Conservation (phyloP, 768 basidiomycete species). For the Suillus fuscotomentosus region DNA sequence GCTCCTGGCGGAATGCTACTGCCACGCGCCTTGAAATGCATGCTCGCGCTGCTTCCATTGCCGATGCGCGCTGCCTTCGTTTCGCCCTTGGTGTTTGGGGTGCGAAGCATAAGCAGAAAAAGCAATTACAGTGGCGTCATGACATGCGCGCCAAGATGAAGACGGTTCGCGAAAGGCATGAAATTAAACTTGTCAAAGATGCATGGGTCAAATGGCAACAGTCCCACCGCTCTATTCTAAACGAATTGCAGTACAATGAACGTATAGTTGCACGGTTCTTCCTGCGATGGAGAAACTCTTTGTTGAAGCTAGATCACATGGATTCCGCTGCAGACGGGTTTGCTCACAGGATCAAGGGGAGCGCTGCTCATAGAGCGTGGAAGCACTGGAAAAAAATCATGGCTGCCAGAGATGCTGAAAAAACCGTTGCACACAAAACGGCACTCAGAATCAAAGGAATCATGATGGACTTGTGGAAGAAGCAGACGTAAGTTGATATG, state of each 20-base stretch:
- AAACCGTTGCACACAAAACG: conserved; percentile 40
- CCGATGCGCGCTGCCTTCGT: conserved; percentile 44
- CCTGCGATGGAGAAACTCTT: conserved; percentile 50
- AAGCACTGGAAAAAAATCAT: conserved; percentile 53
- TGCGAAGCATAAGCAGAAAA: conserved; percentile 48
- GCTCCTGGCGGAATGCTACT: conserved; percentile 56
- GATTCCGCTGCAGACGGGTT: conserved; percentile 53
- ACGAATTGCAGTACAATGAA: conserved; percentile 49
- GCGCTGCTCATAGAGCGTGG: conserved; percentile 45
- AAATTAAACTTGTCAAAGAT: conserved; percentile 50
- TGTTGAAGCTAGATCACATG: conserved; percentile 41
- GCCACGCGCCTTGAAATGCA: conserved; percentile 37
- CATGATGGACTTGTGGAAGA: conserved; percentile 57
- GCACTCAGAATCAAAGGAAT: conserved; percentile 47
- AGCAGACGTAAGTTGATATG: conserved; percentile 44
- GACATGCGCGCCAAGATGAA: conserved; percentile 76
- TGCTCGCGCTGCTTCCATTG: conserved; percentile 41
- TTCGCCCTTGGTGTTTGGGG: conserved; percentile 53
- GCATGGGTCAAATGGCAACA: conserved; percentile 71
- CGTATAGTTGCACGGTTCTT: conserved; percentile 45
- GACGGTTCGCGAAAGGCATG: conserved; percentile 53
- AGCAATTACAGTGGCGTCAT: conserved; percentile 59
- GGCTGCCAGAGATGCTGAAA: conserved; percentile 45
- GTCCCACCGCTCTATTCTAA: conserved; percentile 47
- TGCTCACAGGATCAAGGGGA: conserved; percentile 36